Percentiles rank a stretch among this genome's conserved stretches.
Conservation (phyloP, 208 protist genomes). For the Leishmania braziliensis region DNA sequence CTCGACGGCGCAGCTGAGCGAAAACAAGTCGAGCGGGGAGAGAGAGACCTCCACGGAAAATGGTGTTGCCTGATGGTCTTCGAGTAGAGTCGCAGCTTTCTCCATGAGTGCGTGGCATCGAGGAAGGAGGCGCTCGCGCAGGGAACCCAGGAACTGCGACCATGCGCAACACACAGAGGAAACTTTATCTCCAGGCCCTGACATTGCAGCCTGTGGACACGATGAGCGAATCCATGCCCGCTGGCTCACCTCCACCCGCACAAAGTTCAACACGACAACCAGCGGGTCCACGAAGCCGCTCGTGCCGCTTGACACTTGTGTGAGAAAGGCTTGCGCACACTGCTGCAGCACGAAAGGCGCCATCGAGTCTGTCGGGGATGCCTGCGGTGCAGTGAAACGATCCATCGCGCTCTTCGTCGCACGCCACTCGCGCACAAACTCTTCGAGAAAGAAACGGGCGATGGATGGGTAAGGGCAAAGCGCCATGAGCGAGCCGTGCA, state of each 20-base stretch:
- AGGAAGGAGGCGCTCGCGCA: conserved; percentile 13
- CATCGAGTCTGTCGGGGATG: conserved; percentile 10
- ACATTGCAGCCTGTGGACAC: not conserved
- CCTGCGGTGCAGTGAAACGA: not conserved
- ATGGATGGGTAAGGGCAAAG: conserved; percentile 76
- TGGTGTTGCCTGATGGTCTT: not conserved
- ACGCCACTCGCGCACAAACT: conserved; percentile 51
- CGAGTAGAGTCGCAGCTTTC: not conserved
- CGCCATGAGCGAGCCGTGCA: conserved; percentile 62
- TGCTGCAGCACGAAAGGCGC: conserved; percentile 41
- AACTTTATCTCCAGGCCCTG: not conserved
- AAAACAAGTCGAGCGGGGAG: conserved; percentile 26
- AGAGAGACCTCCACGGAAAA: conserved; percentile 10
- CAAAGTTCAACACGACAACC: conserved; percentile 66
- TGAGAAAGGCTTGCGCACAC: conserved; percentile 42
- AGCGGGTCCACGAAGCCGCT: conserved; percentile 73
- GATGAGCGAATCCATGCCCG: not conserved
- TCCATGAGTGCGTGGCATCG: conserved; percentile 14
- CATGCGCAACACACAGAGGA: conserved; percentile 2
- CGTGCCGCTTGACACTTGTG: conserved; percentile 38
- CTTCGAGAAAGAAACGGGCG: conserved; percentile 54
- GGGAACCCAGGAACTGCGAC: not conserved
- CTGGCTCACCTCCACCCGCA: conserved; percentile 39
- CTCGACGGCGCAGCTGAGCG: conserved; percentile 20
- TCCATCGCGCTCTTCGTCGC: not conserved